Evolutionary conservation across 208 protist species (phyloP), one percentile per base, ranked within the genome.

Genomic region (Zelonia costaricensis): DNA sequence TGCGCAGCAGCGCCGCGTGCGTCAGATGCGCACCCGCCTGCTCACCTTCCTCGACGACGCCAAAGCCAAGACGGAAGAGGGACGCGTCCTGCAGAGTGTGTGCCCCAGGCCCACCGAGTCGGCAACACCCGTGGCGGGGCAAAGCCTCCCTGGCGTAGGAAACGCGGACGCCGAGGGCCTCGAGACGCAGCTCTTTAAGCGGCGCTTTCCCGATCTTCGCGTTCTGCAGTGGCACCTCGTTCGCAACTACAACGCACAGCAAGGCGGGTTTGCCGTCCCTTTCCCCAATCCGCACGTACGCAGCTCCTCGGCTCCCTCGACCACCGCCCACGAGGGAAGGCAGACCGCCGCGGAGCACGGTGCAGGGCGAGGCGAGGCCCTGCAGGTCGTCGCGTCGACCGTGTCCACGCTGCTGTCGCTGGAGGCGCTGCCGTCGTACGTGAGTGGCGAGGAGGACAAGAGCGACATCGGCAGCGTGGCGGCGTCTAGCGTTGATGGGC

Each of bases 1-100:
- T 51, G 84, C 76, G 6, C 71, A 76, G 48, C 59, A 63, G 15
- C 73, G 59, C 49, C 75, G 80, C 57, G 9, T 73, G 2, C 52
- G 51, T 15, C 27, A 62, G 3, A 74, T 80, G 57, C 71, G 39
- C 20, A 30, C 48, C 20, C 64, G 54, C 13, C 42, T 85, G 1
- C 13, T 74, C 13, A 33, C 33, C 23, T 73, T 76, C 27, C 45
- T 85, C 20, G 18, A 45, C 4, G 66, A 74, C 27, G 65, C 66
- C n/a, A 53, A 57, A 43, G 27, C 22, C 8, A 61, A 61, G 66
- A 67, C 56, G 23, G 55, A 35, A 15, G 8, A 22, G 62, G 15
- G 49, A 46, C 3, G 15, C 22, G 31, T 58, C 35, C 22, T 62
- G 56, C 27, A 33, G 55, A 38, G 33, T 43, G n/a, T n/a, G n/a